These are phyloP conservation scores for Plectranthus barbatus DNA, from an alignment of 257 asterid species.

Conservation along the genomic window DNA sequence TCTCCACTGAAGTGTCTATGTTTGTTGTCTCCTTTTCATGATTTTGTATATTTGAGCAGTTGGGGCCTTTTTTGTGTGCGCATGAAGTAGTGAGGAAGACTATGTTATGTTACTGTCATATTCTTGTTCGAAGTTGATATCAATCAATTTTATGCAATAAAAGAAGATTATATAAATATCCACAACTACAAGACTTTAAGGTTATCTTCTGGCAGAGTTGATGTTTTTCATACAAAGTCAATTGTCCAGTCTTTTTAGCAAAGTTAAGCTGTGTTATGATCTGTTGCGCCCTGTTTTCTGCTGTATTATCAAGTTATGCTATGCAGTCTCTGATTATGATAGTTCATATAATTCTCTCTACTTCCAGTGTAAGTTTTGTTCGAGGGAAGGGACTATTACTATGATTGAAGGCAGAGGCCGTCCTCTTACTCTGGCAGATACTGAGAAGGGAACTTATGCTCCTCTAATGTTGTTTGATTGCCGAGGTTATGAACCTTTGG, in stretches of 20 bases:
- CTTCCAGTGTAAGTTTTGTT: slow-evolving; percentile 82
- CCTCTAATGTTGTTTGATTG: slow-evolving; percentile 64
- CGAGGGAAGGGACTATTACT: slow-evolving; percentile 70
- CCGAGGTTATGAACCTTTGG: slow-evolving; percentile 76
- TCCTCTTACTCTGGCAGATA: slow-evolving; percentile 55
- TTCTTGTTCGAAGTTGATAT: not conserved
- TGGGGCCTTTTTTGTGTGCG: not conserved
- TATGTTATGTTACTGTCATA: not conserved
- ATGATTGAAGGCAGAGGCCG: slow-evolving; percentile 74
- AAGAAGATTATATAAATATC: not conserved
- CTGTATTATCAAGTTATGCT: not conserved
- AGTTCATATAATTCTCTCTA: slow-evolving; percentile 10
- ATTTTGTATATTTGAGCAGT: not conserved
- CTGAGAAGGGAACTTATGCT: slow-evolving; percentile 44
- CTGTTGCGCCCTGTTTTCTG: slow-evolving; percentile 1
- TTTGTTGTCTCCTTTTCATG: not conserved
- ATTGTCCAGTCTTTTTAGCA: not conserved
- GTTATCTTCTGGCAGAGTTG: not conserved
- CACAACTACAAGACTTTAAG: not conserved
- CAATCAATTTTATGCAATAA: not conserved
- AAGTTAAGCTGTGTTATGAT: not conserved
- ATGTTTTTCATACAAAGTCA: not conserved
- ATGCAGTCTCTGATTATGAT: not conserved
- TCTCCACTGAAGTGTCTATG: not conserved
- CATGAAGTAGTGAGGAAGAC: not conserved